Base-by-base conservation (phyloP, 2,329 filamentous ascomycete genomes). In the Claviceps lovelessii region DNA sequence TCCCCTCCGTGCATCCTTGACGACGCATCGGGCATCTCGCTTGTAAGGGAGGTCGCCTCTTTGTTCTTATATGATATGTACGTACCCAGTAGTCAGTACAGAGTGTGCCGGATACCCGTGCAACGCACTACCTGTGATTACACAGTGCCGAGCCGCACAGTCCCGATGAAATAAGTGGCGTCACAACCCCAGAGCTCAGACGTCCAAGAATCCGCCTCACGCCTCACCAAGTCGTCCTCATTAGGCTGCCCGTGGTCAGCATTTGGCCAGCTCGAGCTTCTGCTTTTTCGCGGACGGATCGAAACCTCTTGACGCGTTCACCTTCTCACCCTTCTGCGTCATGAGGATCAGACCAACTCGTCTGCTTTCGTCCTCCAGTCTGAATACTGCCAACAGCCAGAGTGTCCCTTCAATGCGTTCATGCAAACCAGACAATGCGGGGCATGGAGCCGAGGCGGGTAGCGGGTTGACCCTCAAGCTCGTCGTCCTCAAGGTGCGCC, bases 291-390 rank as follows among this genome's bases (percentile, higher is more conserved):
- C 60, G 31, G 47, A 49, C 46, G 50, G 47, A 46, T 23, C 44
- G 44, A 29, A 29, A 28, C 49, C 53, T 52, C 47, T 52, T 52
- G 50, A 41, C 45, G 45, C n/a, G 13, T 49, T 31, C 31, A 48
- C 37, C 39, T 15, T 41, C 23, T 46, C 44, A 46, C 23, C 23
- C 15, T 52, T 54, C n/a, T 58, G 44, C 60, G 63, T 62, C 65
- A 80, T 81, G 78, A 76, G 77, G 65, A 79, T 81, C 63, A 74
- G 81, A 58, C 77, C 78, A 55, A 73, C 69, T 58, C 75, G 78
- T 53, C 68, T 81, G 42, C 78, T 79, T 55, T 67, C 62, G 31
- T 75, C 75, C 23, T 67, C 65, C 48, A 60, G 54, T 56, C 49
- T 56, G 52, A 62, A 61, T 56, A 57, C 58, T 46, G 48, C 50